Percentiles rank a stretch among this genome's conserved stretches.
These are phyloP conservation scores for Cordyceps cateniannulata DNA, from an alignment of 2,329 filamentous ascomycete species.

Conservation along the genomic window DNA sequence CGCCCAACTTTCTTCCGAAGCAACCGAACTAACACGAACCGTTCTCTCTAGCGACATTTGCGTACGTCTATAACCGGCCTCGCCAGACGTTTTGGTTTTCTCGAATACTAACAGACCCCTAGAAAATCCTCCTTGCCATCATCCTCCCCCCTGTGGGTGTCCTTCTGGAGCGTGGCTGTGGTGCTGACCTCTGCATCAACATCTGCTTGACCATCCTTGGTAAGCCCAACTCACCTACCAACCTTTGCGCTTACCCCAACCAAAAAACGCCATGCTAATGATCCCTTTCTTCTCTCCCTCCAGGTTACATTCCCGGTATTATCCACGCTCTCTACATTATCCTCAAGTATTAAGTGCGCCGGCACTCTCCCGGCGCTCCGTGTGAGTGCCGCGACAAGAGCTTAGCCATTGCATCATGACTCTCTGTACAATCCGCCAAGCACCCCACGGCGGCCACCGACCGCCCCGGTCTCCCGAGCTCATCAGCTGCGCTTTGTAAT, in stretches of 20 bases:
- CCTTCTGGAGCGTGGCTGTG: slow-evolving; percentile 89
- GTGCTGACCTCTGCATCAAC: slow-evolving; percentile 85
- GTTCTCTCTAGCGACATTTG: slow-evolving; percentile 9
- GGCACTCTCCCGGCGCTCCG: not conserved
- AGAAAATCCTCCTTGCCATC: slow-evolving; percentile 76
- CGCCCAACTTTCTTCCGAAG: not conserved
- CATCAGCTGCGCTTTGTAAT: not conserved
- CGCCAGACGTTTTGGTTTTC: not conserved
- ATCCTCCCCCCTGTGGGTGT: slow-evolving; percentile 86
- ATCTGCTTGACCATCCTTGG: slow-evolving; percentile 74
- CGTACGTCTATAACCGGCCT: not conserved
- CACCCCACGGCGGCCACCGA: not conserved
- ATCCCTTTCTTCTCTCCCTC: not conserved
- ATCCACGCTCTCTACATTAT: slow-evolving; percentile 94
- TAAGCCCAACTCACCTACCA: slow-evolving; percentile 24
- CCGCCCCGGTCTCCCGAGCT: not conserved
- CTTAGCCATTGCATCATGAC: not conserved
- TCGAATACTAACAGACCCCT: slow-evolving; percentile 43
- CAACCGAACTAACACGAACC: not conserved
- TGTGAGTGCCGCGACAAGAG: slow-evolving; percentile 4
- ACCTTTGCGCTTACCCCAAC: not conserved
- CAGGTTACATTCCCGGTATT: slow-evolving; percentile 67
- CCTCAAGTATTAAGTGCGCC: slow-evolving; percentile 64
- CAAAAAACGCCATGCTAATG: not conserved
- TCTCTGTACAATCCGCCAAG: not conserved